Percentiles rank a stretch among this genome's conserved stretches.
Evolutionary conservation across 306 rosid species (phyloP).

Genomic region (Cicer chorassanicum): DNA sequence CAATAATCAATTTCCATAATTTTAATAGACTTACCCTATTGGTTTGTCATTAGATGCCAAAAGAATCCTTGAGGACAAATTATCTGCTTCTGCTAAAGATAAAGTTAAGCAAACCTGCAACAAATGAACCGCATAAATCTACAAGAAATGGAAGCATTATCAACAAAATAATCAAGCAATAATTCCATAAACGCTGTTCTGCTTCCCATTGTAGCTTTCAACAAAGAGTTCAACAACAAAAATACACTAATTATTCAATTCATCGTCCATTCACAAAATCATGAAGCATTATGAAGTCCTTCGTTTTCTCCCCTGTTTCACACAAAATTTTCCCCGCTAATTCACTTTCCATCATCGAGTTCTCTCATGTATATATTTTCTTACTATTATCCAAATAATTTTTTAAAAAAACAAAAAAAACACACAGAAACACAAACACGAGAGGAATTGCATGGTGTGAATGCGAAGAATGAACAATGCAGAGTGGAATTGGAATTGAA

Average conservation of each 20-base stretch:
- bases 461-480: constrained; percentile 7
- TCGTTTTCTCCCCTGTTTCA: constrained; percentile 6
- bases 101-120: constrained; percentile 64
- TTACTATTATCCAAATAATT: background rate
- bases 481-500: constrained; percentile 7
- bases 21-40: constrained; percentile 43
- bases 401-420: background rate
- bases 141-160: background rate
- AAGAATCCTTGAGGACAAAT: constrained; percentile 53
- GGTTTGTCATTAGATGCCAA: constrained; percentile 53
- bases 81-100: constrained; percentile 52
- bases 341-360: background rate
- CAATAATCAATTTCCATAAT: no score
- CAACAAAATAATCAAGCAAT: background rate
- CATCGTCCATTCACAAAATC: constrained; percentile 10
- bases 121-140: constrained; percentile 1
- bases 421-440: background rate
- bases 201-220: background rate
- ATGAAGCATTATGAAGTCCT: background rate
- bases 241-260: background rate
- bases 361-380: background rate
- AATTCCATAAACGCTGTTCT: background rate
- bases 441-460: background rate
- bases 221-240: constrained; percentile 2
- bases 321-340: background rate